Base-by-base conservation (phyloP, 495 filamentous ascomycete species). In the Margaritispora aquatica region DNA sequence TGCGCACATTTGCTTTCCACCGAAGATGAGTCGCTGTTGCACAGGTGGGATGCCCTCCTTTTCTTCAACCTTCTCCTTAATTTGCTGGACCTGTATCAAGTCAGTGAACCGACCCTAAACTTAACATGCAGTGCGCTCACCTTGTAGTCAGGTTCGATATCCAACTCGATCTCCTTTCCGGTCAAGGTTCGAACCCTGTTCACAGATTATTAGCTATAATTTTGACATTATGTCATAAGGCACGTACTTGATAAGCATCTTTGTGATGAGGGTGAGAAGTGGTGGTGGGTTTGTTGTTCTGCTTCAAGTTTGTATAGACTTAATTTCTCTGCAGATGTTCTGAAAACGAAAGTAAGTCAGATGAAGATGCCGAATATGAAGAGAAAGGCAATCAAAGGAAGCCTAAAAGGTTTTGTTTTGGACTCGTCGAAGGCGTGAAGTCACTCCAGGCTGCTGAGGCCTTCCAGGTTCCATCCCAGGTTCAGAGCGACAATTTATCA, bases 61-160 rank as follows among this genome's bases (percentile, higher is more conserved):
- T 76, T 97, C 94, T 72, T 98, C 94, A 34, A 98, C 94, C 61
- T 90, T 89, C 77, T 97, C 95, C 78, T 98, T 98, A 78, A 98
- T 96, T 64, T 88, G 83, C 46, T 88, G 87, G 66, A 97, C 89
- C 91, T 96, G 60, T 20, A 13, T n/a, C 15, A n/a, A 57, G 36
- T 59, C 23, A 50, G 19, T 21, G 7, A 21, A 51, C 38, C 26
- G 31, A 26, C 24, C n/a, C 21, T 7, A 8, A 19, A 19, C 11
- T 52, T 52, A 17, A 8, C 38, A 9, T 44, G 17, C 38, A n/a
- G 41, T 47, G 20, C 8, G 57, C 62, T 67, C 75, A 96, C 92
- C 79, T 90, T 95, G 76, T 96, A 92, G 65, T 92, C 87, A 9
- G 84, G 76, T 76, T 98, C 94, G 69, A 98, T 95, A 71, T 97